phyloP scores from a whole-genome alignment of 371 early-diverging fungal genomes.

The Rhizopus stolonifer region DNA sequence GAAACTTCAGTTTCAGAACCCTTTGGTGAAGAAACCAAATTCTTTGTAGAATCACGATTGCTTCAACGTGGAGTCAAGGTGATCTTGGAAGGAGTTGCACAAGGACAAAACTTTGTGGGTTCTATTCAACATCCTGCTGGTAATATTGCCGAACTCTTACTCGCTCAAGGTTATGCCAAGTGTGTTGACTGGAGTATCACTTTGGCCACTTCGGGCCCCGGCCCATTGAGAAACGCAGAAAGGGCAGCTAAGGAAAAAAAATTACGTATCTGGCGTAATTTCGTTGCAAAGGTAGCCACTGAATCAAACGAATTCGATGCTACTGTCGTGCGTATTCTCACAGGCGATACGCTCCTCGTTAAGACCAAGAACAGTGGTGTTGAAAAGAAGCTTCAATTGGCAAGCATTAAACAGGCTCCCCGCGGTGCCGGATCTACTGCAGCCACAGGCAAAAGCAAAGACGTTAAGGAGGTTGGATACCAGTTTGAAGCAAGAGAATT shows the following conservation, averaged over 20 bases:
- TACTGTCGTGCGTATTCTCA: conserved; percentile 69
- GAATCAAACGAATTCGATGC: conserved; percentile 58
- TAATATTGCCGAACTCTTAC: conserved; percentile 88
- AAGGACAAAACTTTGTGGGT: conserved; percentile 74
- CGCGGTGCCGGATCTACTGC: conserved; percentile 46
- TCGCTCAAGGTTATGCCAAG: conserved; percentile 82
- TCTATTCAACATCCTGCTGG: conserved; percentile 83
- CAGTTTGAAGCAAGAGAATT: conserved; percentile 87
- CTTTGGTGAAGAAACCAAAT: conserved; percentile 90
- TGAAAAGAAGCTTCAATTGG: conserved; percentile 81
- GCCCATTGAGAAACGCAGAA: conserved; percentile 80
- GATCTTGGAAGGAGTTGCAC: conserved; percentile 69
- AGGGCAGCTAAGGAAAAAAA: conserved; percentile 69
- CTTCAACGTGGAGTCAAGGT: conserved; percentile 90
- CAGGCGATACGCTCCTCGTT: conserved; percentile 81
- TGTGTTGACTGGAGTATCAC: conserved; percentile 88
- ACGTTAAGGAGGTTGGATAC: conserved; percentile 80
- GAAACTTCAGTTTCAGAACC: conserved; percentile 74
- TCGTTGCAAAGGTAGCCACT: conserved; percentile 39
- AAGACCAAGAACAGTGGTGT: conserved; percentile 47
- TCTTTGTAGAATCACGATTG: conserved; percentile 86
- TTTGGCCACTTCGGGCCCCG: conserved; percentile 74
- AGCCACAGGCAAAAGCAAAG: conserved; percentile 61
- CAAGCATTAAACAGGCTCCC: conserved; percentile 79
- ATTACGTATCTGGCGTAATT: conserved; percentile 80